Conservation (phyloP, 306 rosid species). For the Pterocarpus macrocarpus region DNA sequence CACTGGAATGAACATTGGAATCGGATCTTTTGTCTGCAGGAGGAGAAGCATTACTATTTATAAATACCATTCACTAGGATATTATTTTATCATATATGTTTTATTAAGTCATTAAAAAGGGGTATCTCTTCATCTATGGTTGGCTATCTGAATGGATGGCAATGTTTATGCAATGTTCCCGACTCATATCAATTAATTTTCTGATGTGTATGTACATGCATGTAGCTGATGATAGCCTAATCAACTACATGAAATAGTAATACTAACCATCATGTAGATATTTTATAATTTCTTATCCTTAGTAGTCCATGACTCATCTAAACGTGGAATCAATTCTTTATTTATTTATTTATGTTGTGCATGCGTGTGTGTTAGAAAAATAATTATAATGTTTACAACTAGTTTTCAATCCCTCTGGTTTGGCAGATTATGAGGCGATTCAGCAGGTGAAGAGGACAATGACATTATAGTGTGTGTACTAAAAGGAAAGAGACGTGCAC, state of each 20-base stretch:
- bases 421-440: background rate
- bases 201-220: background rate
- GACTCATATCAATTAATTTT: background rate
- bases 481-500: background rate
- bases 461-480: background rate
- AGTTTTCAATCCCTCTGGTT: background rate
- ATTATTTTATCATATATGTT: background rate
- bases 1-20: background rate
- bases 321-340: background rate
- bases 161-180: slow-evolving; percentile 21
- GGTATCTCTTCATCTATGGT: background rate
- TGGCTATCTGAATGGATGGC: background rate
- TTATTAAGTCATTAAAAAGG: background rate
- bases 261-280: background rate
- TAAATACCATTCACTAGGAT: background rate
- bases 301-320: background rate
- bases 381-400: background rate
- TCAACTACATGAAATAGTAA: no score
- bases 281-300: background rate
- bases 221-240: background rate
- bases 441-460: background rate
- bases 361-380: background rate
- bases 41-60: slow-evolving; percentile 20
- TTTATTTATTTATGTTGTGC: background rate
- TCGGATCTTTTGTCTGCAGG: slow-evolving; percentile 25